Evolutionary conservation across 2,329 filamentous ascomycete species (phyloP).

Genomic region (Aspergillus tanneri): DNA sequence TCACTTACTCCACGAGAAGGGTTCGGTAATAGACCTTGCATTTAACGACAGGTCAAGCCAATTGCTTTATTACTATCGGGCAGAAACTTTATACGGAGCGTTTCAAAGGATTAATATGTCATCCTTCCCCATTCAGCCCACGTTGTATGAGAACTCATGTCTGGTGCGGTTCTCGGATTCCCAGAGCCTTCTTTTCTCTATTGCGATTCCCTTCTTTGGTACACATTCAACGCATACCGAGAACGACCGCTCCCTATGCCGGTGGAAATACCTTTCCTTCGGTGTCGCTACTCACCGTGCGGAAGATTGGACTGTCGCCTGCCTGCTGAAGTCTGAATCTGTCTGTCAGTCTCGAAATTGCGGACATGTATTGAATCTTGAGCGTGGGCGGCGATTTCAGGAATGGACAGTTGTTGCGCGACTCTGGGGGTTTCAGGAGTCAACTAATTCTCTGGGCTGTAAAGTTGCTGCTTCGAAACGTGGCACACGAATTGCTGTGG

Average conservation of each 20-base stretch:
- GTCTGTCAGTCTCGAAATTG: conserved; percentile 29
- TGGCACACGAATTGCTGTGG: conserved; percentile 43
- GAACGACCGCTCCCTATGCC: conserved; percentile 25
- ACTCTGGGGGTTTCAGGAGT: conserved; percentile 35
- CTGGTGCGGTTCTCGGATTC: conserved; percentile 25
- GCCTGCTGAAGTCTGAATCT: conserved; percentile 38
- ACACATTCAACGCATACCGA: conserved; percentile 29
- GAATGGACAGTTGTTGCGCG: conserved; percentile 39
- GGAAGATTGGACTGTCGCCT: conserved; percentile 38
- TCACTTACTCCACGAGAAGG: conserved; percentile 9
- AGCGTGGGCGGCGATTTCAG: conserved; percentile 41
- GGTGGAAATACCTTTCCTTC: conserved; percentile 43
- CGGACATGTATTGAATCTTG: conserved; percentile 37
- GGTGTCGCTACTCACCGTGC: conserved; percentile 38
- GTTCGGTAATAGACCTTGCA: conserved; percentile 30
- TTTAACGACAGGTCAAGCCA: conserved; percentile 41
- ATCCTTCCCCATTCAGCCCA: conserved; percentile 15
- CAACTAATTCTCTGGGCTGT: conserved; percentile 40
- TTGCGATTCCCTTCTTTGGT: conserved; percentile 42
- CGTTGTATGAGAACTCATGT: conserved; percentile 23
- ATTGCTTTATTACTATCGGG: conserved; percentile 36
- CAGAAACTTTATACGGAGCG: conserved; percentile 34
- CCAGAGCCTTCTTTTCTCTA: conserved; percentile 34
- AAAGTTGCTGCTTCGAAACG: conserved; percentile 35
- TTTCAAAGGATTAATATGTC: conserved; percentile 32